Evolutionary conservation across 73 alveolate species (phyloP), one percentile per base, ranked within the genome.

Genomic region (Paramecium caudatum): DNA sequence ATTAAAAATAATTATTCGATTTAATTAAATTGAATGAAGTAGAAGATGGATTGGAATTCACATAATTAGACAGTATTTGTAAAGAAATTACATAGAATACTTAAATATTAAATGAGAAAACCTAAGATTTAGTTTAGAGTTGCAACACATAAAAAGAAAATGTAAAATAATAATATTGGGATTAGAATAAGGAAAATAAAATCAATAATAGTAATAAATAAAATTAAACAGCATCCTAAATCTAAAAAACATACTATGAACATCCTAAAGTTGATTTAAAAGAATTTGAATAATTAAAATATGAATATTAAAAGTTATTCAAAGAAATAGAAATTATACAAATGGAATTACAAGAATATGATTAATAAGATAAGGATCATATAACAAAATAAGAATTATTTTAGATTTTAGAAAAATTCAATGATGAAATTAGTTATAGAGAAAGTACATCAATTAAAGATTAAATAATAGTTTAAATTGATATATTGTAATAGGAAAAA

Each of bases 331-430:
- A 55, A 21, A 27, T 27, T 27, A 27, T 55, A 27, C 80, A 55
- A 55, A 10, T 27, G 30, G 8, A 27, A 23, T 25, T 55, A 8
- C 1, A 10, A 27, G 80, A 55, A 55, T 55, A 27, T 55, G 10
- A 55, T 27, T 37, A 55, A 4, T 23, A 23, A 55, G 80, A 55
- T 9, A 7, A 55, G 30, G 30, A 23, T 21, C 10, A 7, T 55
- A 27, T 55, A 27, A 27, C 80, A 55, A 55, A 55, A 27, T 55
- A 55, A 55, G 80, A 55, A 2, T 55, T 55, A 55, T 55, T 55
- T 55, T 37, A 55, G 4, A 5, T 55, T 23, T 5, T 55, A 55
- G 80, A 55, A 5, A 4, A 27, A 23, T 55, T 55, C 30, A 27
- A 55, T 27, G 80, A 55, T 27, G 41, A 55, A 55, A 27, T 55